Evolutionary conservation across 2,329 filamentous ascomycete species (phyloP).

Genomic region (Aspergillus sp.): DNA sequence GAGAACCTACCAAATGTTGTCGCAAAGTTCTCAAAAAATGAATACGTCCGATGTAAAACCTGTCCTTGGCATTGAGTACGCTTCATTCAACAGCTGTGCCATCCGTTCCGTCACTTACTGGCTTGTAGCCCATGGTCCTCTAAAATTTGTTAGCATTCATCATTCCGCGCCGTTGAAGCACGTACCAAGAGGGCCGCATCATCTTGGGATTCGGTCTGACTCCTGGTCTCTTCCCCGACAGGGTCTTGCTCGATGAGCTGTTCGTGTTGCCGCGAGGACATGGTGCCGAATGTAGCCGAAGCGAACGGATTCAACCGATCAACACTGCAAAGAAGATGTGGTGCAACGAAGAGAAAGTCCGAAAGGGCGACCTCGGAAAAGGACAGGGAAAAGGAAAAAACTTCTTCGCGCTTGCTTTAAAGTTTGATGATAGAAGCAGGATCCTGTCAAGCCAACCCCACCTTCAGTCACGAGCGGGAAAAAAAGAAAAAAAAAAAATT

Average conservation of each 20-base stretch:
- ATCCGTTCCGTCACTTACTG: conserved; percentile 43
- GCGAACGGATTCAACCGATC: neutral
- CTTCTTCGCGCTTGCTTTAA: conserved; percentile 2
- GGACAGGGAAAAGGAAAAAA: conserved; percentile 9
- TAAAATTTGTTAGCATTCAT: conserved; percentile 32
- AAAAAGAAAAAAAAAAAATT: conserved; percentile 13
- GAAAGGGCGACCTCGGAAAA: neutral
- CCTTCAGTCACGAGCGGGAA: conserved; percentile 11
- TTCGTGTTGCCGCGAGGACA: conserved; percentile 26
- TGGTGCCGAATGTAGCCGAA: conserved; percentile 8
- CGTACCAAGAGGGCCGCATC: conserved; percentile 45
- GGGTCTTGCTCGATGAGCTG: conserved; percentile 31
- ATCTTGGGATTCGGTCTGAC: conserved; percentile 33
- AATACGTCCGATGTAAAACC: conserved; percentile 63
- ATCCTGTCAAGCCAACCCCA: conserved; percentile 22
- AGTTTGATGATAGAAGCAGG: conserved; percentile 21
- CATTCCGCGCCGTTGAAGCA: conserved; percentile 4
- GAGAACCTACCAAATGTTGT: conserved; percentile 58
- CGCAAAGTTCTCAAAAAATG: conserved; percentile 62
- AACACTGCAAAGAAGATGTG: neutral
- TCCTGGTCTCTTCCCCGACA: conserved; percentile 31
- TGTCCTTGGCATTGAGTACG: conserved; percentile 32
- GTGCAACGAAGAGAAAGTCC: neutral
- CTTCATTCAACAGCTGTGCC: neutral
- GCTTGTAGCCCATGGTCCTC: conserved; percentile 60